These are phyloP conservation scores for Casaregolazyma suthepensis DNA, from an alignment of 1,139 yeast genomes.

Conservation along the genomic window DNA sequence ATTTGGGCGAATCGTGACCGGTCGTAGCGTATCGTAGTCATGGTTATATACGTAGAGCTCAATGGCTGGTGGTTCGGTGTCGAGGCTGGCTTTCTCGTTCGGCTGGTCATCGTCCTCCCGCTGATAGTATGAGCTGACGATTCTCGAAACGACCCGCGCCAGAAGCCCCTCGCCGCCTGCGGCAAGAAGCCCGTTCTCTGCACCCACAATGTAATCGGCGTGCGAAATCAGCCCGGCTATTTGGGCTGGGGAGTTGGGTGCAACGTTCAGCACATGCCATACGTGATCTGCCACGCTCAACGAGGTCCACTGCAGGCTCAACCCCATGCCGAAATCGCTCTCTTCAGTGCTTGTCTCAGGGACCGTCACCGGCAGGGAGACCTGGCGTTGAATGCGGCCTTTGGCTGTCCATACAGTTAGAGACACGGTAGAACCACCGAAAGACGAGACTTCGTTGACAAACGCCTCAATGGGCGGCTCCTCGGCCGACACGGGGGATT, in stretches of 20 bases:
- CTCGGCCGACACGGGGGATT: slow-evolving; percentile 13
- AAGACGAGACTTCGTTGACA: slow-evolving; percentile 24
- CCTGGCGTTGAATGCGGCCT: slow-evolving; percentile 63
- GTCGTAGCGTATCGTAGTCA: slow-evolving; percentile 77
- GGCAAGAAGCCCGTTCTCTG: slow-evolving; percentile 74
- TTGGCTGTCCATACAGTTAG: slow-evolving; percentile 84
- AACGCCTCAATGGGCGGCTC: slow-evolving; percentile 26
- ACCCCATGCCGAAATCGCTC: slow-evolving; percentile 43
- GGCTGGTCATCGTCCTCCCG: slow-evolving; percentile 10
- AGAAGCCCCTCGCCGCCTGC: slow-evolving; percentile 83
- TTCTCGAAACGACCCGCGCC: slow-evolving; percentile 50
- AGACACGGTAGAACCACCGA: slow-evolving; percentile 37
- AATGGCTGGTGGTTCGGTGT: slow-evolving; percentile 27
- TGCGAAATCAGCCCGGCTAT: slow-evolving; percentile 76
- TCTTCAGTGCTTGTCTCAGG: slow-evolving; percentile 8
- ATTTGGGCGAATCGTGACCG: slow-evolving; percentile 70
- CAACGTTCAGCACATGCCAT: slow-evolving; percentile 78
- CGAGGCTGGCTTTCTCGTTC: not conserved
- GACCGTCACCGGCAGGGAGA: slow-evolving; percentile 41
- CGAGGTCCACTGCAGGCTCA: slow-evolving; percentile 73
- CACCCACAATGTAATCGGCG: slow-evolving; percentile 85
- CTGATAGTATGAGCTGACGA: slow-evolving; percentile 20
- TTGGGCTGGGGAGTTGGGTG: slow-evolving; percentile 79
- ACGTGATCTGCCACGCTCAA: slow-evolving; percentile 71
- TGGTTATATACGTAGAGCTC: slow-evolving; percentile 80